Evolutionary conservation across 2,329 filamentous ascomycete genomes (phyloP).

Genomic region (Mollisia scopiformis): DNA sequence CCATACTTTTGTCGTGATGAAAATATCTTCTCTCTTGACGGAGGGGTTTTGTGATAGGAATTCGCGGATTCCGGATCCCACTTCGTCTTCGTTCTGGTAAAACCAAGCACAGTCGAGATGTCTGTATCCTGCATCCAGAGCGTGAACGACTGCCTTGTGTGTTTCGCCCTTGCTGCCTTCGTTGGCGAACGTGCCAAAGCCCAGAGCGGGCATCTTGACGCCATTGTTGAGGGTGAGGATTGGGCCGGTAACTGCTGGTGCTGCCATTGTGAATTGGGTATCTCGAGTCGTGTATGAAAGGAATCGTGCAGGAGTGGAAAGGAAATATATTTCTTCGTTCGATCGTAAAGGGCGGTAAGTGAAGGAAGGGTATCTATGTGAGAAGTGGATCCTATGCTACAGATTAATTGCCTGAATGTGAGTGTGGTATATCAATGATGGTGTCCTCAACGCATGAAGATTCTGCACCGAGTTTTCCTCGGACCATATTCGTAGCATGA

Average conservation of each 20-base stretch:
- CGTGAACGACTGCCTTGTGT: slow-evolving; percentile 53
- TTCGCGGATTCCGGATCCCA: slow-evolving; percentile 75
- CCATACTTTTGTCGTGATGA: slow-evolving; percentile 87
- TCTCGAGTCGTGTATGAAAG: background rate
- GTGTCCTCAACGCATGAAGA: slow-evolving; percentile 13
- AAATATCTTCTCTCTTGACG: slow-evolving; percentile 75
- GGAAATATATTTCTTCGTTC: too few species aligned
- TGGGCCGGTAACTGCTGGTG: slow-evolving; percentile 32
- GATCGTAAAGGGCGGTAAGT: background rate
- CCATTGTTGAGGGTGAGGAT: slow-evolving; percentile 41
- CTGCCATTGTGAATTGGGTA: slow-evolving; percentile 24
- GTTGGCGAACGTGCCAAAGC: slow-evolving; percentile 44
- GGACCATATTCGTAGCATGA: slow-evolving; percentile 4
- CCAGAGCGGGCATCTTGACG: slow-evolving; percentile 44
- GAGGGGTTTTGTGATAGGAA: slow-evolving; percentile 64
- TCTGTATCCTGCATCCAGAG: slow-evolving; percentile 68
- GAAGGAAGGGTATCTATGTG: background rate
- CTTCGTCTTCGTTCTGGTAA: slow-evolving; percentile 82
- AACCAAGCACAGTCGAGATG: slow-evolving; percentile 76
- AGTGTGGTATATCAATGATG: slow-evolving; percentile 19
- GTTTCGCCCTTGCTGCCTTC: slow-evolving; percentile 46
- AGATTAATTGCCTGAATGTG: slow-evolving; percentile 14
- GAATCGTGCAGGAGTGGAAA: background rate
- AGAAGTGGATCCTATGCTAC: slow-evolving; percentile 5
- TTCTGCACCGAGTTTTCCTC: slow-evolving; percentile 23